phyloP scores from a whole-genome alignment of 192 early-diverging fungal species.

The Coemansia sp. region DNA sequence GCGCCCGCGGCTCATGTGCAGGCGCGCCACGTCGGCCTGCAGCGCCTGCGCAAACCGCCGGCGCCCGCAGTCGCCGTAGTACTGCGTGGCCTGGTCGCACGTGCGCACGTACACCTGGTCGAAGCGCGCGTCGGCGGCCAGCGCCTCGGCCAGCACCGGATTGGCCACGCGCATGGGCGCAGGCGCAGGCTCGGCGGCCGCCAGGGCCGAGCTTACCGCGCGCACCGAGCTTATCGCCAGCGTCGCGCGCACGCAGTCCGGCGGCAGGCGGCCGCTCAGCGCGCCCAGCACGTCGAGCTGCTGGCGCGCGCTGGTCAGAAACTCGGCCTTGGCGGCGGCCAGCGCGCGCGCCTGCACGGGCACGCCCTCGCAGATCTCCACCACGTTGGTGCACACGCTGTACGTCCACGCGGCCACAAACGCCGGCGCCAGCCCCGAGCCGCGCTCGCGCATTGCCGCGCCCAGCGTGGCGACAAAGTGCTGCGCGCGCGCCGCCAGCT shows the following conservation, averaged over 20 bases:
- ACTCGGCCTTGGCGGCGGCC: slow-evolving; percentile 46
- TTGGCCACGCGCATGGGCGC: slow-evolving; percentile 24
- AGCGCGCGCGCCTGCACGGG: slow-evolving; percentile 12
- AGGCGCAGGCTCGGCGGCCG: too few relatives aligned
- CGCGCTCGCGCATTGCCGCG: slow-evolving; percentile 28
- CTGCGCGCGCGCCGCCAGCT: slow-evolving; percentile 38
- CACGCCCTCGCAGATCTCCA: slow-evolving; percentile 47
- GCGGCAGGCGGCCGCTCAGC: slow-evolving; percentile 17
- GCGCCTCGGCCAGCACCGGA: slow-evolving; percentile 44
- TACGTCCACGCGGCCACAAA: slow-evolving; percentile 50
- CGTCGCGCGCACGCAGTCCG: slow-evolving; percentile 4
- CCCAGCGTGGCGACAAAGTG: slow-evolving; percentile 34
- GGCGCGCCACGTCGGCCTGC: slow-evolving; percentile 42
- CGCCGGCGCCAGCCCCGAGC: slow-evolving; percentile 27
- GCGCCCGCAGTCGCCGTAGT: slow-evolving; percentile 44
- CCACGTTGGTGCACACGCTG: slow-evolving; percentile 43
- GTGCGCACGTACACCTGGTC: slow-evolving; percentile 49
- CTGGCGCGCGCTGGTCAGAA: slow-evolving; percentile 36
- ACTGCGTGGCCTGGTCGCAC: slow-evolving; percentile 49
- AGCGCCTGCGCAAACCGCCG: slow-evolving; percentile 36
- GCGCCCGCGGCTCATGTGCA: slow-evolving; percentile 26
- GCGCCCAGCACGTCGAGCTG: slow-evolving; percentile 48
- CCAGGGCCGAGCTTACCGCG: too few relatives aligned
- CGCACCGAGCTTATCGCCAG: too few relatives aligned
- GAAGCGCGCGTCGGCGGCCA: slow-evolving; percentile 33